Evolutionary conservation across 176 grass and related monocot genomes (phyloP).

Genomic region (Carex parvula): DNA sequence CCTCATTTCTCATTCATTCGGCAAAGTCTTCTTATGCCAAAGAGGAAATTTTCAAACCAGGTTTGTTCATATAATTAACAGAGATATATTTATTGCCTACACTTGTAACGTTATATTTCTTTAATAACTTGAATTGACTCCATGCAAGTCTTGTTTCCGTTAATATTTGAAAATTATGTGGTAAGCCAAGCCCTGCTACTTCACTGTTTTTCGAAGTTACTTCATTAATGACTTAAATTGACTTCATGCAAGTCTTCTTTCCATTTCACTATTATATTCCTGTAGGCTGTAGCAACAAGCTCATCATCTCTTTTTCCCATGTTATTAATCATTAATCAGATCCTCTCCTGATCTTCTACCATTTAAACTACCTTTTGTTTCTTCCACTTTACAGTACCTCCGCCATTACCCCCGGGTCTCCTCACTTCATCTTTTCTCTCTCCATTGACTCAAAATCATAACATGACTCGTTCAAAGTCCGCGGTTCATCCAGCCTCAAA

Average conservation of each 20-base stretch:
- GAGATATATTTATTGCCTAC: too few species aligned
- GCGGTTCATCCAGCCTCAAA: background rate
- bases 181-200: too few species aligned
- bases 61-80: too few species aligned
- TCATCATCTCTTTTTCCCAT: background rate
- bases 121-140: background rate
- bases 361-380: background rate
- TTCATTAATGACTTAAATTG: constrained; percentile 5
- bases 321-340: background rate
- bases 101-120: too few species aligned
- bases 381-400: background rate
- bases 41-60: too few species aligned
- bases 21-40: too few species aligned
- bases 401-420: background rate
- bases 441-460: constrained; percentile 32
- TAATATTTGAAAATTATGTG: background rate
- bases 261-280: background rate
- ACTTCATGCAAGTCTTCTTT: background rate
- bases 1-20: too few species aligned
- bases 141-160: background rate
- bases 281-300: too few species aligned
- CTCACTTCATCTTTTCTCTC: background rate
- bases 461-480: background rate
- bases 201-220: background rate
- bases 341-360: background rate